Conservation (phyloP, 805 yeast genomes). For the Kluyveromyces dobzhanskii region DNA sequence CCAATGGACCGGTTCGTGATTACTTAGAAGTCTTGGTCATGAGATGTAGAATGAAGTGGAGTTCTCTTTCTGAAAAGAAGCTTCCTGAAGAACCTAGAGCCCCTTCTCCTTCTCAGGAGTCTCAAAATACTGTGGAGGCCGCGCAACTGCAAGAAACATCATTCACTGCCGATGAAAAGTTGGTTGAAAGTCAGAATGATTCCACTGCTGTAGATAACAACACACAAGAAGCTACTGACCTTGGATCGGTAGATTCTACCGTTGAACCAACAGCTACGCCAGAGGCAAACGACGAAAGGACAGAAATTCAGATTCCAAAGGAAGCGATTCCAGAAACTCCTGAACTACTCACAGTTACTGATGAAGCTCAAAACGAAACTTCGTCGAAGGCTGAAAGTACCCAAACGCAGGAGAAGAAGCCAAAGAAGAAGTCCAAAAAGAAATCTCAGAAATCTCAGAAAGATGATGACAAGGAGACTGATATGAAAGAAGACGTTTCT, state of each 20-base stretch:
- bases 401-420: conserved; percentile 7
- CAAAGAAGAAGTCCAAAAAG: conserved; percentile 5
- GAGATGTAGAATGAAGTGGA: conserved; percentile 22
- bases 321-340: not conserved
- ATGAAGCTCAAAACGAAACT: too few relatives aligned
- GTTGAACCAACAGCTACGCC: too few relatives aligned
- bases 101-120: not conserved
- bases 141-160: conserved; percentile 2
- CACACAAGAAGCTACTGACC: conserved; percentile 8
- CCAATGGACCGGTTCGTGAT: conserved; percentile 38
- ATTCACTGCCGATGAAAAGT: not conserved
- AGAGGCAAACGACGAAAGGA: too few relatives aligned
- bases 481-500: conserved; percentile 6
- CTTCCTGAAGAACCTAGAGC: conserved; percentile 7
- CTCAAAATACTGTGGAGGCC: not conserved
- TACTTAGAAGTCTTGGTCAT: conserved; percentile 34
- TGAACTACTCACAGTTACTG: too few relatives aligned
- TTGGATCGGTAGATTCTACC: not conserved
- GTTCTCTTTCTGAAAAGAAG: conserved; percentile 10
- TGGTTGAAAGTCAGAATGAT: not conserved
- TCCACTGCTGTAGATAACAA: not conserved
- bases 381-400: too few relatives aligned
- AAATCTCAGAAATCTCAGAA: conserved; percentile 9
- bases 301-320: not conserved
- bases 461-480: conserved; percentile 1